These are phyloP conservation scores for Ustilaginoidea virens DNA, from an alignment of 2,329 filamentous ascomycete genomes.

Conservation along the genomic window DNA sequence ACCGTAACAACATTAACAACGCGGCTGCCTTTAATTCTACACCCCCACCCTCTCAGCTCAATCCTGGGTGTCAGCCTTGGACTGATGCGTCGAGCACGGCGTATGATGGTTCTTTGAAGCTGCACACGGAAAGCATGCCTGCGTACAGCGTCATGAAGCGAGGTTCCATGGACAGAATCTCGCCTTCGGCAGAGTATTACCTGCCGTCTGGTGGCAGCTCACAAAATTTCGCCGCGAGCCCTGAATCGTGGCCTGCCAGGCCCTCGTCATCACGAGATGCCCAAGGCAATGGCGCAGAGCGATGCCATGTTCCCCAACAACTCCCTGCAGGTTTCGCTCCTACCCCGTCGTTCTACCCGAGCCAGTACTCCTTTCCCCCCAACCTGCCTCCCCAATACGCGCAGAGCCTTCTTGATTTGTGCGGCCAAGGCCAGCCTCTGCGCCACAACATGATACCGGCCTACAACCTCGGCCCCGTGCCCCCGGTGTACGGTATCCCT, in stretches of 20 bases:
- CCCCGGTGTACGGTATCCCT: constrained; percentile 15
- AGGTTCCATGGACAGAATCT: constrained; percentile 23
- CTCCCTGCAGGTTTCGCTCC: constrained; percentile 14
- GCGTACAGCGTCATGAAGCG: constrained; percentile 16
- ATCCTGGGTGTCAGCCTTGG: constrained; percentile 33
- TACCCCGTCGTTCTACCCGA: constrained; percentile 17
- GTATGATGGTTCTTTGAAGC: constrained; percentile 15
- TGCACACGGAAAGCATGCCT: constrained; percentile 16
- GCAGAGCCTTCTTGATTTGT: constrained; percentile 11
- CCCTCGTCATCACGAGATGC: constrained; percentile 18
- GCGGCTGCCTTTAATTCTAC: constrained; percentile 13
- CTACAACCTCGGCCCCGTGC: constrained; percentile 18
- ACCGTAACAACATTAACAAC: constrained; percentile 9
- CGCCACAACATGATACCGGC: constrained; percentile 21
- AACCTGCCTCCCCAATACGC: constrained; percentile 19
- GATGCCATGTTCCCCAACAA: constrained; percentile 18
- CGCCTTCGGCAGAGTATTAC: constrained; percentile 16
- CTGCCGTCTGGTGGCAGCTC: constrained; percentile 14
- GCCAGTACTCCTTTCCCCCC: constrained; percentile 14
- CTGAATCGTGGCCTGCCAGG: constrained; percentile 24
- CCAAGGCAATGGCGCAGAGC: constrained; percentile 21
- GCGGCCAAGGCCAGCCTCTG: constrained; percentile 3
- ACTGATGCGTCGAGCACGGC: constrained; percentile 14
- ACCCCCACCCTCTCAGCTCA: constrained; percentile 27
- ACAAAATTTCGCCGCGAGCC: constrained; percentile 13